Conservation (phyloP, 2,329 filamentous ascomycete genomes). For the Alternaria burnsii region DNA sequence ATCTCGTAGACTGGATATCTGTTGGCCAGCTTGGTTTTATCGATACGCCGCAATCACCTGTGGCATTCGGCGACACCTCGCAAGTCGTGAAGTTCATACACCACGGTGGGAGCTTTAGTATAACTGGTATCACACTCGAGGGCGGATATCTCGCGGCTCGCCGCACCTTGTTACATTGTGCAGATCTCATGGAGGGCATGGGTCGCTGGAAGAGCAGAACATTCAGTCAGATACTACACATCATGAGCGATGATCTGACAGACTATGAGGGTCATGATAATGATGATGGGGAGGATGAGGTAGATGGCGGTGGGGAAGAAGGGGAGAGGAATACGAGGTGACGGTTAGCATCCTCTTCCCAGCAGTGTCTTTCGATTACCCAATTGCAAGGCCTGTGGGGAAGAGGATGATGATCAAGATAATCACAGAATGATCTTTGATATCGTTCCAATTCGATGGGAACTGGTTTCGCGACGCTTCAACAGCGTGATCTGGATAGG, state of each 20-base stretch:
- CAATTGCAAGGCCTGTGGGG: conserved; percentile 37
- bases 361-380: conserved; percentile 29
- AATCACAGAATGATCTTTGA: background rate
- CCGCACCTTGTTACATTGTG: conserved; percentile 61
- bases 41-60: conserved; percentile 32
- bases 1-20: conserved; percentile 60
- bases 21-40: conserved; percentile 59
- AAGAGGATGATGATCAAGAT: conserved; percentile 27
- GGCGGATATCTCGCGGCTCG: conserved; percentile 62
- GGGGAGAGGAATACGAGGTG: conserved; percentile 16
- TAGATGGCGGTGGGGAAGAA: background rate
- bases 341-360: conserved; percentile 40
- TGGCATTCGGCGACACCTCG: conserved; percentile 41
- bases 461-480: background rate
- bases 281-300: conserved; percentile 17
- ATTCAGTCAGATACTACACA: conserved; percentile 62
- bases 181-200: conserved; percentile 62
- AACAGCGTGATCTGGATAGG: background rate
- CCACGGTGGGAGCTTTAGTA: conserved; percentile 58
- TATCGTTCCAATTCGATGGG: background rate
- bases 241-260: conserved; percentile 62
- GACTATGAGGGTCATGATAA: conserved; percentile 38
- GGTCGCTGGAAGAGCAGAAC: conserved; percentile 62
- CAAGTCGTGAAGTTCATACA: conserved; percentile 57
- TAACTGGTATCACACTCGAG: conserved; percentile 59